phyloP scores from a whole-genome alignment of 805 yeast genomes.

The Barnettozyma vustinii region DNA sequence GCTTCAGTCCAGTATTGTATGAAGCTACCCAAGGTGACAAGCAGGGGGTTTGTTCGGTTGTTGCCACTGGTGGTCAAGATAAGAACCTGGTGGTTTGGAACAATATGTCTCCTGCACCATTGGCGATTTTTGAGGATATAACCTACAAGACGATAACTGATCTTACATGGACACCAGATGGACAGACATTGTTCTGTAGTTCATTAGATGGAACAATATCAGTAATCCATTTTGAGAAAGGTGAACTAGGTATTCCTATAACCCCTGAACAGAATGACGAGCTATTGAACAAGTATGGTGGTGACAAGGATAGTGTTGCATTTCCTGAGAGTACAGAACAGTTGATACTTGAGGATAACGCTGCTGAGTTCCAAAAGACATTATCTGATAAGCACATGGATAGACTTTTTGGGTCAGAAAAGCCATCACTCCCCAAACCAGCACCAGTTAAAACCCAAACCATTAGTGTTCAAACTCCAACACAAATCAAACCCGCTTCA shows the following conservation, averaged over 20 bases:
- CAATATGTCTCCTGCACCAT: constrained; percentile 68
- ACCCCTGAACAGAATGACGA: constrained; percentile 63
- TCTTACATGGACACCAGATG: constrained; percentile 83
- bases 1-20: constrained; percentile 67
- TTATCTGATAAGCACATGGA: constrained; percentile 34
- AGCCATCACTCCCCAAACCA: constrained; percentile 1
- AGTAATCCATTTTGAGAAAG: constrained; percentile 53
- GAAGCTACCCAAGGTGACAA: constrained; percentile 24
- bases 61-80: constrained; percentile 98
- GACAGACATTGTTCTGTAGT: constrained; percentile 63
- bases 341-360: constrained; percentile 62
- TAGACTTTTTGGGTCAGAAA: constrained; percentile 33
- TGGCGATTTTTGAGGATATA: constrained; percentile 74
- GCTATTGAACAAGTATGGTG: constrained; percentile 79
- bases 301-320: constrained; percentile 74
- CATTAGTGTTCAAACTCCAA: not conserved
- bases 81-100: constrained; percentile 85
- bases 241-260: constrained; percentile 58
- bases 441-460: not conserved
- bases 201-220: constrained; percentile 84
- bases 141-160: constrained; percentile 80
- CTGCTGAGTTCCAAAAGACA: constrained; percentile 33
- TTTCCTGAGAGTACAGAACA: constrained; percentile 87
- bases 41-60: constrained; percentile 51
- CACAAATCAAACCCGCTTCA: constrained; percentile 5